phyloP scores from a whole-genome alignment of 805 yeast species.

The Limtongia smithiae region DNA sequence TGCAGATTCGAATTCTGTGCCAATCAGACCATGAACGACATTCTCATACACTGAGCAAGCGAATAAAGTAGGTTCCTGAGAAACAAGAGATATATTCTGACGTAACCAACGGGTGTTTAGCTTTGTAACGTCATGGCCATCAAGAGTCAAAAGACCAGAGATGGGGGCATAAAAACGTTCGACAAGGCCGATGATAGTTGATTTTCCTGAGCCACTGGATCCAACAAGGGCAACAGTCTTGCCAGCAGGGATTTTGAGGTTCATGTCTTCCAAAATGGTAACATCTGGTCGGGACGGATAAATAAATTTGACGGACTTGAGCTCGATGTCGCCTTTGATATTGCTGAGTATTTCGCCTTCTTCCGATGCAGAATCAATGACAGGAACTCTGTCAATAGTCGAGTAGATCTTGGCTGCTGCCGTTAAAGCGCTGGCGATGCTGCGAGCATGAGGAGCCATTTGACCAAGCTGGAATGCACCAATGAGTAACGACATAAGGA shows the following conservation, averaged over 20 bases:
- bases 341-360: conserved; percentile 27
- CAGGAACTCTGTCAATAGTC: conserved; percentile 43
- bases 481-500: conserved; percentile 27
- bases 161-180: conserved; percentile 56
- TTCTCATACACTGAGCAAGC: conserved; percentile 78
- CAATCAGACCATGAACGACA: conserved; percentile 65
- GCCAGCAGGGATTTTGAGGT: conserved; percentile 58
- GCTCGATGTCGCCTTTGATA: conserved; percentile 40
- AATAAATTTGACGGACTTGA: conserved; percentile 31
- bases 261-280: conserved; percentile 31
- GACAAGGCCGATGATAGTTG: conserved; percentile 49
- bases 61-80: conserved; percentile 58
- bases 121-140: conserved; percentile 47
- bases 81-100: conserved; percentile 55
- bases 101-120: conserved; percentile 52
- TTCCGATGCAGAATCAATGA: conserved; percentile 37
- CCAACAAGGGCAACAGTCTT: conserved; percentile 86
- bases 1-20: conserved; percentile 34
- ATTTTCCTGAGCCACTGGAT: conserved; percentile 60
- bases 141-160: conserved; percentile 47
- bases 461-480: conserved; percentile 42
- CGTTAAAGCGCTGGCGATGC: conserved; percentile 40
- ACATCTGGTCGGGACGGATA: conserved; percentile 37
- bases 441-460: conserved; percentile 41
- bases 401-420: conserved; percentile 42